A percentile compares a stretch with the other conserved stretches of the same genome.
phyloP scores from a whole-genome alignment of 2,329 filamentous ascomycete genomes.

The Chrysoporthe deuterocubensis region DNA sequence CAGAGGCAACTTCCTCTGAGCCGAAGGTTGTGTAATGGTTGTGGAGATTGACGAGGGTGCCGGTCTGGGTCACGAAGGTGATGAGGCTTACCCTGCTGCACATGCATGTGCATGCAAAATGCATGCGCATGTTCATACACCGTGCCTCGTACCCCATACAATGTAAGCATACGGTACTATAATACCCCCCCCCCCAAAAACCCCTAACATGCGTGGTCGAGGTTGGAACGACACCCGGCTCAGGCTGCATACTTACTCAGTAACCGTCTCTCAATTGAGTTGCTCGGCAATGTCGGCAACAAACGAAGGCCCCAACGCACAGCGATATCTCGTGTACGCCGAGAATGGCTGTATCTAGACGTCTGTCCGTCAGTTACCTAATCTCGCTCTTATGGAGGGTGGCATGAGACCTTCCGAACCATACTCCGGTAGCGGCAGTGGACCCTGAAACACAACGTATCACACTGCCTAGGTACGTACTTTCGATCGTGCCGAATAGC shows the following conservation, averaged over 20 bases:
- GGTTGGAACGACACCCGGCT: neutral
- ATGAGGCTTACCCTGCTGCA: neutral
- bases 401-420: neutral
- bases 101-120: neutral
- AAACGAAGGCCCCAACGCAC: no score
- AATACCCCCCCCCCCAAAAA: neutral
- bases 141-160: neutral
- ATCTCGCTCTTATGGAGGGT: neutral
- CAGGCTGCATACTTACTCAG: neutral
- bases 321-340: neutral
- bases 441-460: neutral
- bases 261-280: no score
- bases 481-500: neutral
- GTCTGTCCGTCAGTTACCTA: neutral
- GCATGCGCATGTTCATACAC: neutral
- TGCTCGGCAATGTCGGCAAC: no score
- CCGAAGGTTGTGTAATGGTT: neutral
- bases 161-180: neutral
- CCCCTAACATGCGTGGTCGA: neutral
- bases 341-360: neutral
- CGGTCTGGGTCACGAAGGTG: neutral
- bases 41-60: neutral
- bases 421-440: neutral
- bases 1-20: neutral
- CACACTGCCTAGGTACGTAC: neutral